phyloP scores from a whole-genome alignment of 148 eudicot species.

The Diospyros kaki region DNA sequence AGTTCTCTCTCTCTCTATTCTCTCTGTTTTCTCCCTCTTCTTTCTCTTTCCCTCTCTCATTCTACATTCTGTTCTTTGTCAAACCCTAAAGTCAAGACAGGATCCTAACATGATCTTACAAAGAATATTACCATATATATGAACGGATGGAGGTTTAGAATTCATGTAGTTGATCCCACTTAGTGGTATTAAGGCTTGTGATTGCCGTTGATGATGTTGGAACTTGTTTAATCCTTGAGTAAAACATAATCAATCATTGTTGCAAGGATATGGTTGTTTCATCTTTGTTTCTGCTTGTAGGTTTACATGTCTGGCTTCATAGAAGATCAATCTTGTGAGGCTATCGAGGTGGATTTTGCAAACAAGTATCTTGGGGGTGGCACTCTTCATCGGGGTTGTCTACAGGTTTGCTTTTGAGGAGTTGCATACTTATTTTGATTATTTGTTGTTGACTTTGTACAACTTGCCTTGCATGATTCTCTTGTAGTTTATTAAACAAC shows the following conservation, averaged over 20 bases:
- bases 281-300: conserved; percentile 29
- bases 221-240: no score
- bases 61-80: no score
- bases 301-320: conserved; percentile 66
- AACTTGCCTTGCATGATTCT: background rate
- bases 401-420: conserved; percentile 50
- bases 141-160: background rate
- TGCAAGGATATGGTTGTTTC: background rate
- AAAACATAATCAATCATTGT: background rate
- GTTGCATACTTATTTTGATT: conserved; percentile 5
- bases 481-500: background rate
- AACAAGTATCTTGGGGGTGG: conserved; percentile 93
- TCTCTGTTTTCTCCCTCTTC: no score
- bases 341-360: conserved; percentile 95
- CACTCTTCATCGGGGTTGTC: conserved; percentile 78
- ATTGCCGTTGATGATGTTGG: no score
- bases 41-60: no score
- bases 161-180: background rate
- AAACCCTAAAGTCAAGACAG: no score
- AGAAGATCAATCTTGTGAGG: conserved; percentile 73
- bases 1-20: no score
- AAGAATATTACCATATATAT: no score
- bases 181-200: no score
- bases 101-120: no score
- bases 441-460: conserved; percentile 1